These are phyloP conservation scores for Gigaspora rosea DNA, from an alignment of 192 early-diverging fungal genomes.

Conservation along the genomic window DNA sequence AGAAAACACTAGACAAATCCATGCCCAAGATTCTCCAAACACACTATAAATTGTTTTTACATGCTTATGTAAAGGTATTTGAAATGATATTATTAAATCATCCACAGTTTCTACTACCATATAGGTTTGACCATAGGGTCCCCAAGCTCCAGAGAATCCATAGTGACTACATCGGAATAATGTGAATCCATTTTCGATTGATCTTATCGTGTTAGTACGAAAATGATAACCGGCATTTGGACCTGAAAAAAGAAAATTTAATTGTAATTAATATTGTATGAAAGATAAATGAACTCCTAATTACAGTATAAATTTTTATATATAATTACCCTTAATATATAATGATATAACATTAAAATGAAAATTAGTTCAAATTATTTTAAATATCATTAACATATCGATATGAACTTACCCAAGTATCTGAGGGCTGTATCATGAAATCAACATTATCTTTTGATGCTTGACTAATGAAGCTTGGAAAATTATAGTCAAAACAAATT, in stretches of 20 bases:
- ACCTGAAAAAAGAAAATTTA: not conserved
- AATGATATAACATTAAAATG: too few species aligned
- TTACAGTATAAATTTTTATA: too few species aligned
- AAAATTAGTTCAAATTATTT: too few species aligned
- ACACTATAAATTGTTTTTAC: not conserved
- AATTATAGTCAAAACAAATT: slow-evolving; percentile 51
- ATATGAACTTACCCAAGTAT: slow-evolving; percentile 43
- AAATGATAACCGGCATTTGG: slow-evolving; percentile 22
- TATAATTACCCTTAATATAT: too few species aligned
- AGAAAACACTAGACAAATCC: not conserved
- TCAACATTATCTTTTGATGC: slow-evolving; percentile 42
- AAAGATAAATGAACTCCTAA: not conserved
- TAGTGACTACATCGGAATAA: slow-evolving; percentile 46
- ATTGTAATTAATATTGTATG: not conserved
- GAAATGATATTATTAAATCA: slow-evolving; percentile 23
- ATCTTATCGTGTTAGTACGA: slow-evolving; percentile 39
- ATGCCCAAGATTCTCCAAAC: slow-evolving; percentile 3
- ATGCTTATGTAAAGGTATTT: slow-evolving; percentile 43
- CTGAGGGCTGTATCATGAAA: slow-evolving; percentile 46
- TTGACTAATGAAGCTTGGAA: slow-evolving; percentile 45
- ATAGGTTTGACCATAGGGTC: slow-evolving; percentile 27
- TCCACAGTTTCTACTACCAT: slow-evolving; percentile 48
- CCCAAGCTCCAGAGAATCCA: slow-evolving; percentile 43
- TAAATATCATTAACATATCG: not conserved
- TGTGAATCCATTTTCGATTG: slow-evolving; percentile 49